Percentiles rank a stretch among this genome's conserved stretches.
phyloP scores from a whole-genome alignment of 1,284 basidiomycete genomes.

The Cutaneotrichosporon dermatis region DNA sequence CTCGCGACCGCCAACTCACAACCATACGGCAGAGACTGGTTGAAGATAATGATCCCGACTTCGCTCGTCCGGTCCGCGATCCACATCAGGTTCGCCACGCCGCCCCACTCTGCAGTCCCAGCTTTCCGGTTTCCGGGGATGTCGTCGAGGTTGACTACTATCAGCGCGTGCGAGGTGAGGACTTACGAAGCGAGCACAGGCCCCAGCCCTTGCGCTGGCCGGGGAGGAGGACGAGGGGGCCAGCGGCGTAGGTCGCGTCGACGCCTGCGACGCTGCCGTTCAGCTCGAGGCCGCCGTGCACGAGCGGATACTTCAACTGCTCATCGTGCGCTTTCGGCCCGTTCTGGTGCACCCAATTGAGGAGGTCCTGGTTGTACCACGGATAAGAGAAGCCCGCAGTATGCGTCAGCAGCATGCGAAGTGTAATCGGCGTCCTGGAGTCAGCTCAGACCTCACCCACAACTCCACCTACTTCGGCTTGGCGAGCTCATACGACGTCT shows the following conservation, averaged over 20 bases:
- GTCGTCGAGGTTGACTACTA: slow-evolving; percentile 24
- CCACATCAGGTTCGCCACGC: slow-evolving; percentile 24
- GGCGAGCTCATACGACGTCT: too few relatives aligned
- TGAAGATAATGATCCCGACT: slow-evolving; percentile 6
- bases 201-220: slow-evolving; percentile 23
- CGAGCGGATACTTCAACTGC: not conserved
- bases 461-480: too few relatives aligned
- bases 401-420: slow-evolving; percentile 12
- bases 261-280: too few relatives aligned
- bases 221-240: too few relatives aligned
- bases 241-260: too few relatives aligned
- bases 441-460: slow-evolving; percentile 2
- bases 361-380: slow-evolving; percentile 18
- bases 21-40: not conserved
- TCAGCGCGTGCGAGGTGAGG: not conserved
- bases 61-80: slow-evolving; percentile 21
- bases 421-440: slow-evolving; percentile 4
- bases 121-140: slow-evolving; percentile 19
- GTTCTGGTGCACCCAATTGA: slow-evolving; percentile 11
- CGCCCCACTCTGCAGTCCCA: slow-evolving; percentile 24
- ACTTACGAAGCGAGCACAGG: slow-evolving; percentile 21
- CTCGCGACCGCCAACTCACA: too few relatives aligned
- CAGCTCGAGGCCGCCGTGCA: too few relatives aligned
- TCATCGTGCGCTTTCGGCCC: not conserved
- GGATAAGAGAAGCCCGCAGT: slow-evolving; percentile 12